Evolutionary conservation across 139 green algal genomes (phyloP).

Genomic region (Micromonas pusilla): DNA sequence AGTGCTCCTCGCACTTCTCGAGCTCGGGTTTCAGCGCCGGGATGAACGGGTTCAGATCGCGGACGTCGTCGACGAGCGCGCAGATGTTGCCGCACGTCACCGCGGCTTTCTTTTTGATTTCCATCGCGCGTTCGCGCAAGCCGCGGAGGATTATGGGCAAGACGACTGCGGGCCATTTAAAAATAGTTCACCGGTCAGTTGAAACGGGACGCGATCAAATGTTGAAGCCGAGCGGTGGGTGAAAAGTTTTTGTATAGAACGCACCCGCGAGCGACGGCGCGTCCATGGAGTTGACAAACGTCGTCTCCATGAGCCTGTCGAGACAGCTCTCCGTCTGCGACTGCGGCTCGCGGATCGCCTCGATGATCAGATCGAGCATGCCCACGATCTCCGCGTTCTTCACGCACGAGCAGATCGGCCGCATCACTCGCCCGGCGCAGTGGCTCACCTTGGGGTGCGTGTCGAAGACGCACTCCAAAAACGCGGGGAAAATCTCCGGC

Average conservation of each 20-base stretch:
- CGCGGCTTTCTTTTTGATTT: slow-evolving; percentile 22
- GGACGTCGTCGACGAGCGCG: slow-evolving; percentile 20
- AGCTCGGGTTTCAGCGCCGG: slow-evolving; percentile 18
- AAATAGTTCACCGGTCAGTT: too few relatives aligned
- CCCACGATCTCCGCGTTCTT: slow-evolving; percentile 17
- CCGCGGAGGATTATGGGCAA: slow-evolving; percentile 28
- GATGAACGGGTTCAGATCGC: slow-evolving; percentile 20
- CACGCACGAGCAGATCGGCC: neutral
- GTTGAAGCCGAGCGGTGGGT: too few relatives aligned
- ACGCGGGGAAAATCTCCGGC: slow-evolving; percentile 16
- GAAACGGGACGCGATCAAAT: too few relatives aligned
- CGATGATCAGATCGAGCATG: slow-evolving; percentile 18
- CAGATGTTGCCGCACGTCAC: slow-evolving; percentile 30
- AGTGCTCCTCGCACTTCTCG: slow-evolving; percentile 26
- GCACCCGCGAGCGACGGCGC: slow-evolving; percentile 14
- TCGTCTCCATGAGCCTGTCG: slow-evolving; percentile 35
- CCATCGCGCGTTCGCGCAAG: slow-evolving; percentile 22
- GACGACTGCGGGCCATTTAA: too few relatives aligned
- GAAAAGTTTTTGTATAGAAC: too few relatives aligned
- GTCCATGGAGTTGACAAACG: slow-evolving; percentile 34
- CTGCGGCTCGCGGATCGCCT: slow-evolving; percentile 5
- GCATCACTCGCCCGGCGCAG: neutral
- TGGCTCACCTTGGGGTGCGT: slow-evolving; percentile 19
- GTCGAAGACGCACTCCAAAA: slow-evolving; percentile 28
- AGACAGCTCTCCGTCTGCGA: slow-evolving; percentile 20